A percentile compares a stretch with the other conserved stretches of the same genome.
Conservation (phyloP, 176 grass and related monocot genomes). For the Tuctoria greenei region DNA sequence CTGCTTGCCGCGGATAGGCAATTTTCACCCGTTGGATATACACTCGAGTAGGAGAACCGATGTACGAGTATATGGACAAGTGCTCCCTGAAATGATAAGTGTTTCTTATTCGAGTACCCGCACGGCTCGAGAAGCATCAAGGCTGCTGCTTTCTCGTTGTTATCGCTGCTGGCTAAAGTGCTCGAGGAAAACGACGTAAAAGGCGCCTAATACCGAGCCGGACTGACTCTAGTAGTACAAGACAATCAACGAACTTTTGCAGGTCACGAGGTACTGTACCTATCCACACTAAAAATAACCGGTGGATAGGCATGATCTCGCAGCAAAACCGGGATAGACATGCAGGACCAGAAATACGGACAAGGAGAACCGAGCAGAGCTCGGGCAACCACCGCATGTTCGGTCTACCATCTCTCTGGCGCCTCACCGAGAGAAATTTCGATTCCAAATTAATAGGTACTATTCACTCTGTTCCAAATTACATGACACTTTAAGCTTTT, state of each 20-base stretch:
- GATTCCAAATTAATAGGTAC: too few species aligned
- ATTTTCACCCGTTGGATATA: background rate
- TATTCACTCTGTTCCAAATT: too few species aligned
- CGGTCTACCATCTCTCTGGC: too few species aligned
- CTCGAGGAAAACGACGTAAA: slow-evolving; percentile 32
- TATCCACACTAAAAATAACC: slow-evolving; percentile 7
- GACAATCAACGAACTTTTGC: slow-evolving; percentile 41
- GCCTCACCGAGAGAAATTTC: too few species aligned
- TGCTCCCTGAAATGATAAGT: background rate
- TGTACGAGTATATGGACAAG: background rate
- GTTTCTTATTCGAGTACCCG: slow-evolving; percentile 15
- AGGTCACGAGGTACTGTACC: background rate
- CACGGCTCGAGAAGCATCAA: slow-evolving; percentile 38
- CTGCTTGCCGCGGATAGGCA: background rate
- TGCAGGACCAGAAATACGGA: background rate
- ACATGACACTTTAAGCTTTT: too few species aligned
- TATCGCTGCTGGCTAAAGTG: slow-evolving; percentile 21
- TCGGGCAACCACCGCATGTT: too few species aligned
- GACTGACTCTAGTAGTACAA: background rate
- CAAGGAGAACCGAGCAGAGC: background rate
- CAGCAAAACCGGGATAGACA: background rate
- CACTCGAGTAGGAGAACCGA: background rate
- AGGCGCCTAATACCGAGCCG: slow-evolving; percentile 6
- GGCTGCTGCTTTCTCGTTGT: slow-evolving; percentile 6
- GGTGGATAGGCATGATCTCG: background rate